Conservation (phyloP, 2,329 filamentous ascomycete species). For the Eurotiales sp. region DNA sequence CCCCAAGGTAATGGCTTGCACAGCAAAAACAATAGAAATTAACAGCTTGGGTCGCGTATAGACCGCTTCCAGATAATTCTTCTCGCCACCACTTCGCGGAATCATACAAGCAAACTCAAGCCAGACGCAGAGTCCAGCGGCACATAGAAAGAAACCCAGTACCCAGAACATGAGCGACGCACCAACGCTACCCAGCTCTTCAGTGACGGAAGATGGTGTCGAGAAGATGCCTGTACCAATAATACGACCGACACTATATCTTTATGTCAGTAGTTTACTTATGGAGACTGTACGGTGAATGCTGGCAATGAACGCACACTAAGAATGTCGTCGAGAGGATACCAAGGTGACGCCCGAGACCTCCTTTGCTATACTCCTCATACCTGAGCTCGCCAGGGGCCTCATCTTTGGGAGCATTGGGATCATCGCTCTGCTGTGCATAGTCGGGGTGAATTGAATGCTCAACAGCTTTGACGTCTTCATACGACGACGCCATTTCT, state of each 20-base stretch:
- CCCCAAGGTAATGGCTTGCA: slow-evolving; percentile 44
- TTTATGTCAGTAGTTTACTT: neutral
- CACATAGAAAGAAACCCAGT: slow-evolving; percentile 46
- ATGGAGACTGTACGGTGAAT: neutral
- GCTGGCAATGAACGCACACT: slow-evolving; percentile 20
- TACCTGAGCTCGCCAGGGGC: slow-evolving; percentile 19
- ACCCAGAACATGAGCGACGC: slow-evolving; percentile 54
- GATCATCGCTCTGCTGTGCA: neutral
- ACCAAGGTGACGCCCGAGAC: slow-evolving; percentile 22
- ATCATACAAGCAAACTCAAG: slow-evolving; percentile 46
- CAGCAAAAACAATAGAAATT: slow-evolving; percentile 47
- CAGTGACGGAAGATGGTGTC: slow-evolving; percentile 55
- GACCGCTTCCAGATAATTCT: slow-evolving; percentile 48
- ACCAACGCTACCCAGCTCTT: slow-evolving; percentile 53
- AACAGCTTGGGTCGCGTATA: slow-evolving; percentile 43
- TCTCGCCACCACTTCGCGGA: slow-evolving; percentile 45
- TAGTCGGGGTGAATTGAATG: slow-evolving; percentile 1
- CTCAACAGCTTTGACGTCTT: slow-evolving; percentile 7
- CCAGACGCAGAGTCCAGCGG: slow-evolving; percentile 46
- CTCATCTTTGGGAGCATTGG: slow-evolving; percentile 2
- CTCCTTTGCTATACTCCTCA: slow-evolving; percentile 21
- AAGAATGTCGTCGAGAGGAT: slow-evolving; percentile 21
- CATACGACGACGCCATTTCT: slow-evolving; percentile 8
- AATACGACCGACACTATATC: slow-evolving; percentile 34
- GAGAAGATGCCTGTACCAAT: slow-evolving; percentile 51